Base-by-base conservation (phyloP, 352 stramenopile genomes). In the Discostella stelligera region DNA sequence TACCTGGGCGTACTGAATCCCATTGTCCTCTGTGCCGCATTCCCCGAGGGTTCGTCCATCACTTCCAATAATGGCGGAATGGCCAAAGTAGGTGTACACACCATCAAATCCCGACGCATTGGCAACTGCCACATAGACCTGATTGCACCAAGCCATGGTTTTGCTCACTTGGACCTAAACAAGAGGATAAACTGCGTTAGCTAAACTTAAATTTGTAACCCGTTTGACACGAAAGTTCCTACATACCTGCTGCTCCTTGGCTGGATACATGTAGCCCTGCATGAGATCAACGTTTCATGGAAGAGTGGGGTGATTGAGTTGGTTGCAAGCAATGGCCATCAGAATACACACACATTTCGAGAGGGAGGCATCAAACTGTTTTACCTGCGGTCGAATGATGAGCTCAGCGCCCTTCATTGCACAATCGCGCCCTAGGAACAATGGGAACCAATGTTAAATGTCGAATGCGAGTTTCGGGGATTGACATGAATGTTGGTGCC, bases 71-170 rank as follows among this genome's bases (percentile, higher is more conserved):
- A 93, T 83, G 0, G 87, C 87, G 5, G 78, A 89, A 69, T 93
- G 87, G 18, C 87, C 80, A 58, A 90, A 86, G 66, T 86, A 88
- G 14, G 78, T 81, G 52, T 81, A 89, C 0, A 91, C 85, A 41
- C 87, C 87, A 77, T 92, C 87, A 62, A 89, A 88, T 23, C 87
- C 87, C 8, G 87, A 82, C 20, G 87, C 87, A 76, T 93, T 93
- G 1, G 87, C 87, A 3, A 93, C 87, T 16, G 86, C 65, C 20
- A 73, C 65, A 65, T 90, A 91, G 9, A 88, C 79, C 55, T 91
- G 75, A 71, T 93, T 93, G 69, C 86, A 90, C 81, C 82, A 93
- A 44, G 87, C 87, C 87, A 93, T 93, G 9, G 71, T 84, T 65
- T 93, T 91, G 52, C 76, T 85, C 1, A 93, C 85, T 65, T 85